A percentile compares a stretch with the other conserved stretches of the same genome.
These are phyloP conservation scores for Geotrichum candidum DNA, from an alignment of 1,139 yeast genomes.

Conservation along the genomic window DNA sequence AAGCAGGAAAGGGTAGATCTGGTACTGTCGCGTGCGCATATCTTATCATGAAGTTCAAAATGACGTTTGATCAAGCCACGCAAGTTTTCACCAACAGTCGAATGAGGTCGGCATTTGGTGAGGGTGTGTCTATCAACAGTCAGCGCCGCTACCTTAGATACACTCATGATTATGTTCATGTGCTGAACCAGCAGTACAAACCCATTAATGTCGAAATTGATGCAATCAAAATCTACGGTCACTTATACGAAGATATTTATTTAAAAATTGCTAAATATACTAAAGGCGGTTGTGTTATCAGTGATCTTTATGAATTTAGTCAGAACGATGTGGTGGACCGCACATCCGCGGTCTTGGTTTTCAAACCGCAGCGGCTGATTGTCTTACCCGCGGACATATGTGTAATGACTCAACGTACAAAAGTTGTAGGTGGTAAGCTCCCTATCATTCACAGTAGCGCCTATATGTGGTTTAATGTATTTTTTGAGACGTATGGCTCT, in stretches of 20 bases:
- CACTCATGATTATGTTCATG: constrained; percentile 40
- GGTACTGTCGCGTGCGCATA: constrained; percentile 74
- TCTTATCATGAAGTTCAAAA: constrained; percentile 45
- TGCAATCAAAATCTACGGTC: constrained; percentile 27
- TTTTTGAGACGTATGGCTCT: constrained; percentile 31
- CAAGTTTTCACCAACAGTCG: constrained; percentile 50
- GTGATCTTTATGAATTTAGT: constrained; percentile 23
- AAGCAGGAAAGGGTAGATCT: constrained; percentile 88
- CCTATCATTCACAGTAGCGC: constrained; percentile 26
- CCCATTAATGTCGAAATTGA: constrained; percentile 27
- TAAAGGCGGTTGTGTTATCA: constrained; percentile 21
- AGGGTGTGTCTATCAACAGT: constrained; percentile 66
- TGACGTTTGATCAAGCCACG: constrained; percentile 44
- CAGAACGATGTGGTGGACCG: constrained; percentile 20
- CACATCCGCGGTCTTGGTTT: constrained; percentile 12
- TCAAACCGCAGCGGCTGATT: constrained; percentile 10
- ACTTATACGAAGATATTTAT: constrained; percentile 27
- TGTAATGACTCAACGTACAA: constrained; percentile 19
- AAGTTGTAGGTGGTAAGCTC: constrained; percentile 11
- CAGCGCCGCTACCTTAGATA: constrained; percentile 66
- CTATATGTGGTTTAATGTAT: constrained; percentile 35
- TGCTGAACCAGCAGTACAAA: constrained; percentile 20
- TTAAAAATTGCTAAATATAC: constrained; percentile 25
- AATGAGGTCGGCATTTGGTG: constrained; percentile 52
- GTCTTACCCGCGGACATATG: constrained; percentile 22